Evolutionary conservation across 306 rosid species (phyloP), one percentile per base, ranked within the genome.

Genomic region (Malus asiatica): DNA sequence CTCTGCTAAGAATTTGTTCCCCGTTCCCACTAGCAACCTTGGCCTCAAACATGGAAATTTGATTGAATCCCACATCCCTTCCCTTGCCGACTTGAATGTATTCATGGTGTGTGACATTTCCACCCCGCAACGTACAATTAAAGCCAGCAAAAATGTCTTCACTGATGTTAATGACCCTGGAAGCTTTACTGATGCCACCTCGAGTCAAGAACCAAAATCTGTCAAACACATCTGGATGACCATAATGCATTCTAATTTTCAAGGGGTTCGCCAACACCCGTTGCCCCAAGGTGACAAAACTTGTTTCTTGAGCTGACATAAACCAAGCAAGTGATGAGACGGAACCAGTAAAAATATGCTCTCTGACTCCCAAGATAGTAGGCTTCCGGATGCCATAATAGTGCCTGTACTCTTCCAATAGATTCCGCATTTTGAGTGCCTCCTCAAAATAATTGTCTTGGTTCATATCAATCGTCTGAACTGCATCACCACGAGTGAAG

Each of bases 241-340:
- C 98, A 83, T 93, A 93, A 86, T 93, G 98, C 97, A 91, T 85
- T 80, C 98, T 68, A 74, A 93, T 70, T 82, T 93, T 93, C 84
- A 93, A 82, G 32, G 98, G 96, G 64, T 91, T 89, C 23, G 97
- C 97, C 78, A 93, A 60, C 75, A 93, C 98, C 67, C 98, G 88
- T 80, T 91, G 98, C 23, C 97, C 97, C 74, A 91, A 87, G 20
- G 98, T 93, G 80, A 93, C 98, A 84, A 93, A 93, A 76, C 98
- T 91, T 3, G 93, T 79, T 87, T 93, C 97, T 70, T 93, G 98
- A 80, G 96, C 93, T 25, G 98, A 93, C 98, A 93, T 93, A 81
- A 93, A 93, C 97, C 93, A 87, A 29, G 98, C 98, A 75, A 93
- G 93, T 71, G 98, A 93, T 23, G 97, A 93, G 87, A 93, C 98